Base-by-base conservation (phyloP, 164 flowering plant species). In the Vitis vinifera region DNA sequence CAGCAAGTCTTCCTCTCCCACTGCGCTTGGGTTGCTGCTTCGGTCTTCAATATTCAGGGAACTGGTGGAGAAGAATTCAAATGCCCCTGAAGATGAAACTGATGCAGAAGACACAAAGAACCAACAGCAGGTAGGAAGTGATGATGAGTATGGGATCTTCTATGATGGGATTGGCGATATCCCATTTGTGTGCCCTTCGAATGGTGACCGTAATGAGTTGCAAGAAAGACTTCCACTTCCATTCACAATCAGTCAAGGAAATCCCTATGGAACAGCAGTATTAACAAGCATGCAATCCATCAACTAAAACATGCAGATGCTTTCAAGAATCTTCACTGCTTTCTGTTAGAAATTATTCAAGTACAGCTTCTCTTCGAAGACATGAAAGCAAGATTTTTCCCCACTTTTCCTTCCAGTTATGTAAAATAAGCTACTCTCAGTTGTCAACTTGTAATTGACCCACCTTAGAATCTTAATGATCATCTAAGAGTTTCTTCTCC, bases 1-100 rank as follows among this genome's bases (percentile, higher is more conserved):
- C 55, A 68, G 44, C 64, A 78, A 72, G 68, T 66, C 84, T 2
- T 78, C 85, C 14, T 77, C 85, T 4, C 82, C 84, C 5, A 75
- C 85, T 59, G 85, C 89, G 10, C 78, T 85, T 1, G 71, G 78
- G 65, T 75, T 85, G 16, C 82, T 83, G 11, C 85, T 85, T 4
- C 80, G 77, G 13, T 83, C 86, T 53, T 79, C 86, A 2, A 30
- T 83, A 51, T 81, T 78, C 49, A 77, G 67, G 59, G 81, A 81
- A 13, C 62, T 83, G n/a, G 82, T 83, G 15, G 69, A 79, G 73
- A 81, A 83, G 76, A 85, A 85, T 51, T 68, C 77, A 11, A 63
- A 58, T 50, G 29, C 47, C 8, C 56, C 52, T 1, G 84, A 78
- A 5, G 84, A 80, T 27, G 80, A 78, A 47, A 51, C 66, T 51